A percentile compares a stretch with the other conserved stretches of the same genome.
phyloP scores from a whole-genome alignment of 2,329 filamentous ascomycete genomes.

The Dichotomopilus funicola region DNA sequence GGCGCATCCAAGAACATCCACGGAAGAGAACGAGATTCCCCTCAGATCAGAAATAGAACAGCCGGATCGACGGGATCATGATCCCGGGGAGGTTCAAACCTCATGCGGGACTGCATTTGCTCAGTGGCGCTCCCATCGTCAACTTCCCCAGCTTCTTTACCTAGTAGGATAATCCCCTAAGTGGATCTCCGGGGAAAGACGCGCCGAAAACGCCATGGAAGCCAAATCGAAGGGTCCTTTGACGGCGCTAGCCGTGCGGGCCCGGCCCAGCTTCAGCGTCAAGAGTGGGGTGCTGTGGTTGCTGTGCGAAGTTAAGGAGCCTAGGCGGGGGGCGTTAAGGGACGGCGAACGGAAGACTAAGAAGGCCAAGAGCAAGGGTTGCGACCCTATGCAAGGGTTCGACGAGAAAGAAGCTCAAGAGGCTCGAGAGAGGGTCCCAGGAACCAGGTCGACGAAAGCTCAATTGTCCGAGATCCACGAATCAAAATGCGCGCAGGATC shows the following conservation, averaged over 20 bases:
- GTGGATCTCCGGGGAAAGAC: too few relatives aligned
- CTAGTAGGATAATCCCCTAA: too few relatives aligned
- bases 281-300: too few relatives aligned
- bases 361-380: not conserved
- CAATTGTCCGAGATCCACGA: constrained; percentile 17
- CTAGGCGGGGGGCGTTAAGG: too few relatives aligned
- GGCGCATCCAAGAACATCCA: too few relatives aligned
- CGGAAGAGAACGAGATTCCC: too few relatives aligned
- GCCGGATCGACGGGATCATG: constrained; percentile 21
- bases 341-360: not conserved
- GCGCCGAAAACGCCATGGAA: too few relatives aligned
- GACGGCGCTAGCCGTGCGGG: too few relatives aligned
- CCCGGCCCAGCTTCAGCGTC: too few relatives aligned
- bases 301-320: too few relatives aligned
- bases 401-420: not conserved
- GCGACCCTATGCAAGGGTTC: not conserved
- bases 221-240: too few relatives aligned
- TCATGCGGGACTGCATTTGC: not conserved
- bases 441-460: not conserved
- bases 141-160: not conserved
- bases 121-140: not conserved
- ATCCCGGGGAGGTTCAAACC: constrained; percentile 7
- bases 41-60: not conserved
- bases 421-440: not conserved
- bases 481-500: constrained; percentile 17